A percentile compares a stretch with the other conserved stretches of the same genome.
Conservation (phyloP, 345 rosid species). For the Hibiscus mutabilis region DNA sequence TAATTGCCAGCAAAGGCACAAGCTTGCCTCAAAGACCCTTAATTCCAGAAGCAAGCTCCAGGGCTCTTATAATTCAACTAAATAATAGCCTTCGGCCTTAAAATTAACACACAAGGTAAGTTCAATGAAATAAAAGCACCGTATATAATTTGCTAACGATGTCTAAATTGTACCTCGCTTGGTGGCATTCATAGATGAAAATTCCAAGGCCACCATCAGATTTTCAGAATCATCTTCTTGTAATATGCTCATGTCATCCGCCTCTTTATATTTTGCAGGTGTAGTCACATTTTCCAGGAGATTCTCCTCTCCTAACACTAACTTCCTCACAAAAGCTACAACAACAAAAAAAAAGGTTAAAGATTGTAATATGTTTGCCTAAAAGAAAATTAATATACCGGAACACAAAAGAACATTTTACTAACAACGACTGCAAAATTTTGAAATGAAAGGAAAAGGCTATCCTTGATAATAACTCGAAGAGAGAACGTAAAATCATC, state of each 20-base stretch:
- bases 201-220: slow-evolving; percentile 10
- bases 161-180: slow-evolving; percentile 25
- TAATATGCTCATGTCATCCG: slow-evolving; percentile 5
- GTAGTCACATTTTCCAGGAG: slow-evolving; percentile 27
- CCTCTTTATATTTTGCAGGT: slow-evolving; percentile 31
- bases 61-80: neutral
- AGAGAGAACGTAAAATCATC: too few relatives aligned
- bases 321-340: slow-evolving; percentile 54
- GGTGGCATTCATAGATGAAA: slow-evolving; percentile 9
- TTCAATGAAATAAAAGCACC: neutral
- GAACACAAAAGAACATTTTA: too few relatives aligned
- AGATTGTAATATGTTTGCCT: neutral
- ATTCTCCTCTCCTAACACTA: slow-evolving; percentile 38
- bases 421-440: too few relatives aligned
- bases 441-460: too few relatives aligned
- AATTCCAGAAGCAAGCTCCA: too few relatives aligned
- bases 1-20: neutral
- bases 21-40: neutral
- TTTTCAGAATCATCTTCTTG: too few relatives aligned
- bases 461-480: too few relatives aligned
- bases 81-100: neutral
- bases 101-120: neutral
- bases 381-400: too few relatives aligned
- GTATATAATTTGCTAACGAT: too few relatives aligned
- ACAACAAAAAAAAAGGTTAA: neutral